Evolutionary conservation across 768 basidiomycete genomes (phyloP), one percentile per base, ranked within the genome.

Genomic region (Gelatoporia subvermispora): DNA sequence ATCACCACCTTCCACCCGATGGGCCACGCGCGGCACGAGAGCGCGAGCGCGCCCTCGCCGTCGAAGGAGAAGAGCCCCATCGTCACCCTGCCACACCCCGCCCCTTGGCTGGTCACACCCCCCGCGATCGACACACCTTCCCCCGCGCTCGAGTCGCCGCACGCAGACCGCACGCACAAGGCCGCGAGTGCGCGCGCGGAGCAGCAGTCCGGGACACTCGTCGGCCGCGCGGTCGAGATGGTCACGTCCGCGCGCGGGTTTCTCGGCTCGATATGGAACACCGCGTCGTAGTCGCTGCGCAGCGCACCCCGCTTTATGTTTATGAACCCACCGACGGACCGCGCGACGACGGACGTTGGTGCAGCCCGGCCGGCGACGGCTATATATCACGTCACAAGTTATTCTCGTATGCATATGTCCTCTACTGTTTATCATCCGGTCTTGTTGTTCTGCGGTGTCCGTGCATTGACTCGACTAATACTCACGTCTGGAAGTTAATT

Each of bases 231-330:
- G 20, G 87, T 84, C 17, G 88, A 85, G 45, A 87, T 93, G 35
- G 85, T 93, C 49, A 83, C 79, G 38, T 82, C 77, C 44, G 91
- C 91, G 2, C 83, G 88, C 17, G 86, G 87, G 38, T 82, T 85
- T 57, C 60, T 93, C 17, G 86, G 88, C 18, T 69, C 75, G 18
- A 68, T 84, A 50, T 84, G 80, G 81, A 67, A 68, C 48, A 36
- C 54, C 2, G 47, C 41, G 31, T 35, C 51, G 23, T 43, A 41
- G 9, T 52, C 20, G 43, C 24, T 31, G n/a, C 7, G 31, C 34
- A 8, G 5, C 20, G 20, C 20, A n/a, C 20, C n/a, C 37, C 35
- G 35, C 35, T 5, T n/a, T 38, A 38, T 38, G 37, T n/a, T n/a
- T 38, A 38, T 20, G n/a, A 4, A n/a, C 15, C 8, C 20, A 38